Evolutionary conservation across 1,284 basidiomycete species (phyloP).

Genomic region (Trichosporon sp.): DNA sequence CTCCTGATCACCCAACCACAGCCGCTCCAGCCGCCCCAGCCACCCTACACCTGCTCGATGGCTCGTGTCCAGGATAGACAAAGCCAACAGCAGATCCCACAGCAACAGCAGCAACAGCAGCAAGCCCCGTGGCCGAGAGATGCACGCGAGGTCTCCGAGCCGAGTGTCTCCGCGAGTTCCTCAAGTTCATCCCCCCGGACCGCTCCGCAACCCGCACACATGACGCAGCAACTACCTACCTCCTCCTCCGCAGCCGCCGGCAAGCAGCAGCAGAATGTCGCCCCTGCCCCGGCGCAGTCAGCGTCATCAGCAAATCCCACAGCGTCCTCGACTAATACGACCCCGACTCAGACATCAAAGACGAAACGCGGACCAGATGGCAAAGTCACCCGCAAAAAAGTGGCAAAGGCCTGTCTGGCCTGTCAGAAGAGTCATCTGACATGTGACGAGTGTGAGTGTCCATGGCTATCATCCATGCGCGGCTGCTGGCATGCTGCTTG

Average conservation of each 20-base stretch:
- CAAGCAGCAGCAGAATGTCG: not conserved
- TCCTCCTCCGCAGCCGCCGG: not conserved
- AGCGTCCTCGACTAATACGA: not conserved
- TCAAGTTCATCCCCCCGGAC: conserved; percentile 7
- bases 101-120: not conserved
- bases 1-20: not conserved
- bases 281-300: not conserved
- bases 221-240: not conserved
- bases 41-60: conserved; percentile 1
- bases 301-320: not conserved
- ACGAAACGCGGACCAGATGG: conserved; percentile 17
- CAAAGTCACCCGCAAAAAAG: conserved; percentile 57
- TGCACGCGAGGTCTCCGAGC: conserved; percentile 11
- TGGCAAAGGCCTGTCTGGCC: conserved; percentile 70
- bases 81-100: not conserved
- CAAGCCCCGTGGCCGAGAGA: conserved; percentile 8
- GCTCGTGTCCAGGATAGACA: conserved; percentile 11
- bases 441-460: conserved; percentile 79
- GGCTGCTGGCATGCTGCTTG: not conserved
- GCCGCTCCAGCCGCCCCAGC: not conserved
- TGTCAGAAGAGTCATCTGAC: conserved; percentile 94
- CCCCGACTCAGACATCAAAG: not conserved
- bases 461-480: not conserved
- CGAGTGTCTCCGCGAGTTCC: conserved; percentile 4
- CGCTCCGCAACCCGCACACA: not conserved